Evolutionary conservation across 495 filamentous ascomycete genomes (phyloP).

Genomic region (Parachaetomium inaequale): DNA sequence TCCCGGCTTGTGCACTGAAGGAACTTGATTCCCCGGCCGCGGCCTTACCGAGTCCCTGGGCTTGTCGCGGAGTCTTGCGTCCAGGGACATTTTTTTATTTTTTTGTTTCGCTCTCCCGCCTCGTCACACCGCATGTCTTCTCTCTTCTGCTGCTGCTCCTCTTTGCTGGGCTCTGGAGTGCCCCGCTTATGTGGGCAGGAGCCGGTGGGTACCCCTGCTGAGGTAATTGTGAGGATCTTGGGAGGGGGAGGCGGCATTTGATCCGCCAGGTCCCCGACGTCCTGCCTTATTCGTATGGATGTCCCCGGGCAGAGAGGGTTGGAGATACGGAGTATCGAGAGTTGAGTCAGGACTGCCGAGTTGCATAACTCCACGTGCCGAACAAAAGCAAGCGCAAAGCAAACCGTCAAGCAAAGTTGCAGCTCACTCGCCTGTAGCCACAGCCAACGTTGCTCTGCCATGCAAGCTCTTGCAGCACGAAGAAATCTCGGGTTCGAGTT

Average conservation of each 20-base stretch:
- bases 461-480: constrained; percentile 1
- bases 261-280: not conserved
- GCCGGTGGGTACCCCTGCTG: constrained; percentile 15
- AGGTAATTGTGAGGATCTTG: constrained; percentile 16
- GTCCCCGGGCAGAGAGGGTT: not conserved
- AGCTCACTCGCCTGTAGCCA: not conserved
- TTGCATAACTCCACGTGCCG: not conserved
- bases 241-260: not conserved
- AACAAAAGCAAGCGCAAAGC: not conserved
- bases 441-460: not conserved
- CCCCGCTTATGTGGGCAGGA: constrained; percentile 6
- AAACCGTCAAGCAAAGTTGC: not conserved
- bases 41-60: constrained; percentile 12
- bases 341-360: not conserved
- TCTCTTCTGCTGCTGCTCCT: not conserved
- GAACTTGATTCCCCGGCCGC: not conserved
- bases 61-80: not conserved
- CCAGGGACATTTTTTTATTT: not conserved
- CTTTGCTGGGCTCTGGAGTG: not conserved
- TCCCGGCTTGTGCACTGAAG: not conserved
- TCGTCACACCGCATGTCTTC: constrained; percentile 23
- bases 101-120: not conserved
- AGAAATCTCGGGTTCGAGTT: constrained; percentile 1
- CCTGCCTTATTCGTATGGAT: not conserved
- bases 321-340: too few relatives aligned